Conservation (phyloP, 2,329 filamentous ascomycete species). For the Hymenoscyphus repandus region DNA sequence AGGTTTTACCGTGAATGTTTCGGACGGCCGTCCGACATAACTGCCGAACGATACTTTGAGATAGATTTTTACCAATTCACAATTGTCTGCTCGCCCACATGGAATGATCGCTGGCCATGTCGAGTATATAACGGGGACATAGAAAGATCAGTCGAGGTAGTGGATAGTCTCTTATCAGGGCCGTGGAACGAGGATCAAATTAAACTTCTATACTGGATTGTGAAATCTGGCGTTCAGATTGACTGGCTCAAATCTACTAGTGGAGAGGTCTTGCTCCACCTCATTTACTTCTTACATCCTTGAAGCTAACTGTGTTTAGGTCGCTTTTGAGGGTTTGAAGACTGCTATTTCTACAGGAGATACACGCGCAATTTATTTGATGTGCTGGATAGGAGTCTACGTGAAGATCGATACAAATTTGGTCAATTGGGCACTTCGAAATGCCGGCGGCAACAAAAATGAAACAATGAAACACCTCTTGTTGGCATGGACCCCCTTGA, state of each 20-base stretch:
- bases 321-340: conserved; percentile 21
- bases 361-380: conserved; percentile 17
- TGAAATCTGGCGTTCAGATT: conserved; percentile 24
- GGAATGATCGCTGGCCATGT: not conserved
- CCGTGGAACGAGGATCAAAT: conserved; percentile 27
- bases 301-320: conserved; percentile 11
- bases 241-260: conserved; percentile 24
- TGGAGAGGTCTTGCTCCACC: conserved; percentile 24
- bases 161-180: conserved; percentile 26
- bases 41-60: conserved; percentile 12
- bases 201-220: conserved; percentile 27
- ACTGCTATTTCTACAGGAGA: conserved; percentile 20
- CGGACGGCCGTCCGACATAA: not conserved
- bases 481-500: not conserved
- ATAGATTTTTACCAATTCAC: conserved; percentile 17
- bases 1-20: not conserved
- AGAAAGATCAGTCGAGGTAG: conserved; percentile 22
- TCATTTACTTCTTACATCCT: not conserved
- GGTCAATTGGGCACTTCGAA: conserved; percentile 15
- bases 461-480: conserved; percentile 8
- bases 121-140: conserved; percentile 7
- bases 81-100: not conserved
- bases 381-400: conserved; percentile 17
- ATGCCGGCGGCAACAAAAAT: conserved; percentile 18
- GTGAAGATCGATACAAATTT: conserved; percentile 14